These are phyloP conservation scores for Anisodus acutangulus DNA, from an alignment of 257 asterid genomes.

Conservation along the genomic window DNA sequence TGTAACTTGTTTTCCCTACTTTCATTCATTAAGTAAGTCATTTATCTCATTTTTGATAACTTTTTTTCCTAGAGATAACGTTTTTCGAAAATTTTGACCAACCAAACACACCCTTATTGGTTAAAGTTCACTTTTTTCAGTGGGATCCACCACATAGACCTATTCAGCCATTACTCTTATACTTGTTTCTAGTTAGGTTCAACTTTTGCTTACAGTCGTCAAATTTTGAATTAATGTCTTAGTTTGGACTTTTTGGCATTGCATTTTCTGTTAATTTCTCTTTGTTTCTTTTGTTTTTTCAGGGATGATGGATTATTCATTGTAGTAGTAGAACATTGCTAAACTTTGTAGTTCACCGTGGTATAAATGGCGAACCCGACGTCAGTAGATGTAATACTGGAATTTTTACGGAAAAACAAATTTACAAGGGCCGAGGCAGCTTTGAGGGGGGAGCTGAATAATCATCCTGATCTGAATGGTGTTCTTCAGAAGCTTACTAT, in stretches of 20 bases:
- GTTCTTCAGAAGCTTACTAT: conserved; percentile 65
- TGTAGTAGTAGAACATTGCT: conserved; percentile 39
- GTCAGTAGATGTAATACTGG: conserved; percentile 78
- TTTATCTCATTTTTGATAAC: no score
- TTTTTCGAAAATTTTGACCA: no score
- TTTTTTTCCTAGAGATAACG: no score
- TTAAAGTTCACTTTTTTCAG: conserved; percentile 20
- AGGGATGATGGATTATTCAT: conserved; percentile 53
- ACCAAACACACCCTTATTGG: not conserved
- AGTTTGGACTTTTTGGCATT: conserved; percentile 22
- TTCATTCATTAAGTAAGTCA: no score
- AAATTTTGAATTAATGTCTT: conserved; percentile 5
- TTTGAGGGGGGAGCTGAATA: conserved; percentile 73
- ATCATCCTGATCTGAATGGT: conserved; percentile 65
- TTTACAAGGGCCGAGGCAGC: conserved; percentile 93
- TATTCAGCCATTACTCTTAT: not conserved
- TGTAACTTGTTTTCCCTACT: no score
- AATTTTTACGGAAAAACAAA: conserved; percentile 71
- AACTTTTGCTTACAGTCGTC: not conserved
- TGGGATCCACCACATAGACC: conserved; percentile 23
- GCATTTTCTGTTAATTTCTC: conserved; percentile 33
- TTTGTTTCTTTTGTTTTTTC: conserved; percentile 37
- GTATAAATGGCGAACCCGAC: conserved; percentile 71
- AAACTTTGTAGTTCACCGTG: conserved; percentile 25
- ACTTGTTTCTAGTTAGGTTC: conserved; percentile 5